These are phyloP conservation scores for Mycena floridula DNA, from an alignment of 768 basidiomycete species.

Conservation along the genomic window DNA sequence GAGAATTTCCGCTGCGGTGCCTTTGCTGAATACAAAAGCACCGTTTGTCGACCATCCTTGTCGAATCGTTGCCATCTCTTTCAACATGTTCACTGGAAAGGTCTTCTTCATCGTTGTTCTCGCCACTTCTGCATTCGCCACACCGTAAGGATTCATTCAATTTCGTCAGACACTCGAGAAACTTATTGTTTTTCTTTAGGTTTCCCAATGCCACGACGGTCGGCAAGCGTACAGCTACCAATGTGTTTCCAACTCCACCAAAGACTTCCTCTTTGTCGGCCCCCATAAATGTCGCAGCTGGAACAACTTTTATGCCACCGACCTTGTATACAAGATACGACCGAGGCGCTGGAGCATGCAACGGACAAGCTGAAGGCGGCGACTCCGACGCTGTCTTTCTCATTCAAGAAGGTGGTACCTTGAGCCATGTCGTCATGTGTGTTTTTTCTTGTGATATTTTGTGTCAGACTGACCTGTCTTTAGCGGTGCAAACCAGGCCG, in stretches of 20 bases:
- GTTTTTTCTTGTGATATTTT: background rate
- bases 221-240: conserved; percentile 5
- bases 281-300: conserved; percentile 6
- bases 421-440: conserved; percentile 2
- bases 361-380: conserved; percentile 4
- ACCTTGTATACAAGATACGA: no score
- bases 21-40: no score
- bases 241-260: conserved; percentile 7
- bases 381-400: conserved; percentile 10
- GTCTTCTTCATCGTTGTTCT: no score
- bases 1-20: no score
- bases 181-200: no score
- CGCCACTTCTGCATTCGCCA: no score
- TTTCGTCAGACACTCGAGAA: no score
- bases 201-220: background rate
- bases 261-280: conserved; percentile 5
- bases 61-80: no score
- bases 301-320: conserved; percentile 4
- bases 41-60: no score
- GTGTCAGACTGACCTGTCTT: background rate
- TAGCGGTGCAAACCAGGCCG: conserved; percentile 7
- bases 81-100: no score
- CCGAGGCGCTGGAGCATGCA: background rate
- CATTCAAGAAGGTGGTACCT: conserved; percentile 7
- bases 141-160: no score